Conservation (phyloP, 1,139 yeast genomes). For the Meyerozyma sp. region DNA sequence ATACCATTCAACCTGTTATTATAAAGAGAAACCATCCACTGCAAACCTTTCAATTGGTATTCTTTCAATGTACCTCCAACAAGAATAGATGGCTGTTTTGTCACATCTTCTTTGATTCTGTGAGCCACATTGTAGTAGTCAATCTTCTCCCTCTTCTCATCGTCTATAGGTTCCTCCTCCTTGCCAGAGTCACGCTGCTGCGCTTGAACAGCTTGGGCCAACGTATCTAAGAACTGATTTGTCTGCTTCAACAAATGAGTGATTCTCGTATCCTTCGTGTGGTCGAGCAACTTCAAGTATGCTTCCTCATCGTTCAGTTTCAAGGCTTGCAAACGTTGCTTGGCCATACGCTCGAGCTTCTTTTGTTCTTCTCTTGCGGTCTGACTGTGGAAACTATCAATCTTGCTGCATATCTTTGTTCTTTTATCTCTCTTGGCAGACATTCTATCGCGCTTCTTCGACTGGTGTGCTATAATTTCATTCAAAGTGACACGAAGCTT, state of each 20-base stretch:
- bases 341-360: slow-evolving; percentile 70
- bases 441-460: slow-evolving; percentile 13
- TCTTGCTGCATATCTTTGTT: slow-evolving; percentile 37
- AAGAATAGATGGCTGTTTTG: slow-evolving; percentile 58
- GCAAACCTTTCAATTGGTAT: slow-evolving; percentile 88
- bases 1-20: slow-evolving; percentile 94
- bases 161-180: slow-evolving; percentile 19
- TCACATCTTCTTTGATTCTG: slow-evolving; percentile 60
- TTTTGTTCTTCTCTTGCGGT: slow-evolving; percentile 72
- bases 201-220: slow-evolving; percentile 70
- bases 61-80: slow-evolving; percentile 90
- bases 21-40: slow-evolving; percentile 96
- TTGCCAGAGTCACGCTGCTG: slow-evolving; percentile 58
- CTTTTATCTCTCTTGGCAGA: slow-evolving; percentile 32
- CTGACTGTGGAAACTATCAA: slow-evolving; percentile 43
- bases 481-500: slow-evolving; percentile 3
- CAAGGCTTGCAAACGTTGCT: slow-evolving; percentile 81
- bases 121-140: slow-evolving; percentile 83
- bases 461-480: slow-evolving; percentile 4
- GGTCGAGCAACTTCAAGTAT: slow-evolving; percentile 71
- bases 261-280: slow-evolving; percentile 79
- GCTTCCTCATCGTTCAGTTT: slow-evolving; percentile 85
- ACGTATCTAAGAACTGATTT: slow-evolving; percentile 67
- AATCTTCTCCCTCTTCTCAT: slow-evolving; percentile 53
- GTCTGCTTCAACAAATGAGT: slow-evolving; percentile 77